Conservation (phyloP, 345 rosid genomes). For the Citrus unshiu region DNA sequence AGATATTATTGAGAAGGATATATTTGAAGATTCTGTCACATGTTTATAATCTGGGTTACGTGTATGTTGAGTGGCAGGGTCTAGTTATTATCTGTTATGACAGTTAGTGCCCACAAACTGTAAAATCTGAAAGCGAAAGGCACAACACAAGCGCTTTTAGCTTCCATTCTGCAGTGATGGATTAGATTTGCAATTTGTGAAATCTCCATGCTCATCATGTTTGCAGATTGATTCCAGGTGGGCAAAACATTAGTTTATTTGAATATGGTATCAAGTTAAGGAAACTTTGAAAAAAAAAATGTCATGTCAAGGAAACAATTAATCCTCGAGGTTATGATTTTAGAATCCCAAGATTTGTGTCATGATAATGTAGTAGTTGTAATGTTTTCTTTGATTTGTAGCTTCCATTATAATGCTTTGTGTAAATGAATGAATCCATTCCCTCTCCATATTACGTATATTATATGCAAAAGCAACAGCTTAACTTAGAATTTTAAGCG, state of each 20-base stretch:
- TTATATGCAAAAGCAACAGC: too few species aligned
- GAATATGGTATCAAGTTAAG: too few species aligned
- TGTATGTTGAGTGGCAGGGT: neutral
- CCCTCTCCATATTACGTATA: too few species aligned
- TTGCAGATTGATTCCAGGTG: neutral
- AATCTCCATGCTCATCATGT: neutral
- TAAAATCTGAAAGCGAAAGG: constrained; percentile 4
- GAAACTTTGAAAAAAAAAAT: too few species aligned
- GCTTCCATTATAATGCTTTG: too few species aligned
- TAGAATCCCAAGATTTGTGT: too few species aligned
- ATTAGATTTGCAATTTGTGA: neutral
- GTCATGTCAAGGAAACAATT: too few species aligned
- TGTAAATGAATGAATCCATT: too few species aligned
- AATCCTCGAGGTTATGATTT: too few species aligned
- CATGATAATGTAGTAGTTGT: too few species aligned
- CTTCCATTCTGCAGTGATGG: neutral
- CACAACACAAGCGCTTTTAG: neutral
- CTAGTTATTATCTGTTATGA: constrained; percentile 13
- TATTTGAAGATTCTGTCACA: constrained; percentile 22
- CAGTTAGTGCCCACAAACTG: constrained; percentile 17
- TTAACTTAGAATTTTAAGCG: too few species aligned
- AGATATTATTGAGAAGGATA: constrained; percentile 14
- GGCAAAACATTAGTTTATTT: neutral
- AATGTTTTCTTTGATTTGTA: too few species aligned
- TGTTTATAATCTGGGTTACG: constrained; percentile 1